A percentile compares a stretch with the other conserved stretches of the same genome.
Conservation (phyloP, 2,329 filamentous ascomycete genomes). For the Xylariales sp. region DNA sequence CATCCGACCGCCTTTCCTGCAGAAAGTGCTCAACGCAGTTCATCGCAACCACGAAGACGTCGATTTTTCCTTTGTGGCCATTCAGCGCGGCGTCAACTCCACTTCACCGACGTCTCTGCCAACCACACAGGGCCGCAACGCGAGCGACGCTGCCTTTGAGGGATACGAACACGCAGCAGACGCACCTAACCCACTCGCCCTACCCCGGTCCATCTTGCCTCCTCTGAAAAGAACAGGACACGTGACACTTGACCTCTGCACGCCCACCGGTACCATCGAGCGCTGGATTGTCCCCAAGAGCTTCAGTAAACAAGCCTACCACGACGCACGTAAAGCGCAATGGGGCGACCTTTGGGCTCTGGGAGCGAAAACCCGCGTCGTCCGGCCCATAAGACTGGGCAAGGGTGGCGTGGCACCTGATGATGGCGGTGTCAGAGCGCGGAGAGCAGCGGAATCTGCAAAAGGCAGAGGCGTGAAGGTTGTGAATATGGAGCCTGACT, state of each 20-base stretch:
- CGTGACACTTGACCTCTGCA: conserved; percentile 87
- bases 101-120: conserved; percentile 8
- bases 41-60: conserved; percentile 85
- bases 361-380: conserved; percentile 79
- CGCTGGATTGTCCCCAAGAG: conserved; percentile 88
- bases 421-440: conserved; percentile 43
- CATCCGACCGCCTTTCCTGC: conserved; percentile 76
- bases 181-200: conserved; percentile 54
- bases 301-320: conserved; percentile 77
- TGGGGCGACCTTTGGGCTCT: conserved; percentile 98
- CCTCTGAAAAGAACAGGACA: conserved; percentile 87
- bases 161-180: conserved; percentile 58
- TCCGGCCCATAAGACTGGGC: conserved; percentile 58
- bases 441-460: conserved; percentile 20
- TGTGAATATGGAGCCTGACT: conserved; percentile 33
- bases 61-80: conserved; percentile 81
- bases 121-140: conserved; percentile 43
- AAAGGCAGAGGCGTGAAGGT: conserved; percentile 29
- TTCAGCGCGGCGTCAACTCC: conserved; percentile 68
- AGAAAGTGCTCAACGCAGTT: conserved; percentile 63
- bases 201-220: conserved; percentile 73
- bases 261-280: conserved; percentile 77
- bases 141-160: conserved; percentile 62
- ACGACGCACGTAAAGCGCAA: conserved; percentile 80
- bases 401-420: conserved; percentile 30